Conservation (phyloP, 139 green algal genomes). For the Picochlorum sp. region DNA sequence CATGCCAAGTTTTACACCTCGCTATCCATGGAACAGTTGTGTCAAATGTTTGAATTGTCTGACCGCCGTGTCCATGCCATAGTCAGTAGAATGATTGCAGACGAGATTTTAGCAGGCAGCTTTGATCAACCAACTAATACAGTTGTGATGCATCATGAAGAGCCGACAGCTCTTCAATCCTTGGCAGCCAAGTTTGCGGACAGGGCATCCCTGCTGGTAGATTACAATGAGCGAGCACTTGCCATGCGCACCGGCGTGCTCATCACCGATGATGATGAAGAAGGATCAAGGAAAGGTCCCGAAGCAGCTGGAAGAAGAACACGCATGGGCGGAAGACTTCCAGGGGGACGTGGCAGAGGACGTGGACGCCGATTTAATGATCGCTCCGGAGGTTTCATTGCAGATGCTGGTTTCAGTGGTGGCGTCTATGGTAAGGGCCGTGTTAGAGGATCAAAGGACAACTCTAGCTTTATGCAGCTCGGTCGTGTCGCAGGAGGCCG, state of each 20-base stretch:
- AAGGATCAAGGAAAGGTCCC: slow-evolving; percentile 5
- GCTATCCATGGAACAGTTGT: slow-evolving; percentile 78
- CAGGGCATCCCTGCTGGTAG: slow-evolving; percentile 72
- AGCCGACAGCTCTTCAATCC: slow-evolving; percentile 64
- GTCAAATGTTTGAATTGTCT: slow-evolving; percentile 79
- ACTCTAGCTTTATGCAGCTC: slow-evolving; percentile 24
- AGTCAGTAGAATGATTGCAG: slow-evolving; percentile 84
- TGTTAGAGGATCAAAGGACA: slow-evolving; percentile 9
- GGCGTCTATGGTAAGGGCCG: slow-evolving; percentile 27
- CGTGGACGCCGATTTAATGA: slow-evolving; percentile 14
- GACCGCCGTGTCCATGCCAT: slow-evolving; percentile 70
- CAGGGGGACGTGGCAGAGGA: slow-evolving; percentile 25
- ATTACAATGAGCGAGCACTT: slow-evolving; percentile 90
- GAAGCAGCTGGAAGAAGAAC: slow-evolving; percentile 23
- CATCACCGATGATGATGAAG: slow-evolving; percentile 37
- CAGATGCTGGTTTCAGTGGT: slow-evolving; percentile 17
- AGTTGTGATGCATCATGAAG: slow-evolving; percentile 82
- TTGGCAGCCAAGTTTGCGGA: slow-evolving; percentile 70
- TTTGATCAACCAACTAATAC: slow-evolving; percentile 91
- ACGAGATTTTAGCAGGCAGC: slow-evolving; percentile 75
- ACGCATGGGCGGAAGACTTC: slow-evolving; percentile 28
- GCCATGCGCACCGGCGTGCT: slow-evolving; percentile 68
- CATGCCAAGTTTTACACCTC: slow-evolving; percentile 78
- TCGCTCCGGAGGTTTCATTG: not conserved
- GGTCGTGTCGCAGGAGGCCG: slow-evolving; percentile 2